A percentile compares a stretch with the other conserved stretches of the same genome.
phyloP scores from a whole-genome alignment of 768 basidiomycete species.

The Tylopilus subfusipes region DNA sequence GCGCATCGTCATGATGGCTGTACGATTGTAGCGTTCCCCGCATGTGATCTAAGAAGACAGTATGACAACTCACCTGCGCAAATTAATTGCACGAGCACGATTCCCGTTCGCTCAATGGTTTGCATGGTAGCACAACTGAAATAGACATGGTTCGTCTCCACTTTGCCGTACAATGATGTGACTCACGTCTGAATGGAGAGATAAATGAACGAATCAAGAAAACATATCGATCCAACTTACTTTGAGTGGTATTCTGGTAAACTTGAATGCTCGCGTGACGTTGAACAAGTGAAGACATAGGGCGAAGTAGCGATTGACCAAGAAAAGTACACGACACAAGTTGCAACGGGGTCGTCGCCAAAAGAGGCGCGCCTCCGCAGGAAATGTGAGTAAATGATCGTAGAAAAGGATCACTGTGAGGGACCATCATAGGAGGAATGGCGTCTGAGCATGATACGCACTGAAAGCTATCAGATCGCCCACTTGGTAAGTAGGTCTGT shows the following conservation, averaged over 20 bases:
- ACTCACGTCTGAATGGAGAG: conserved; percentile 12
- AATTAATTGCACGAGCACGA: conserved; percentile 10
- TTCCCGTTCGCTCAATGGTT: not conserved
- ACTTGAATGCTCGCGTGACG: conserved; percentile 32
- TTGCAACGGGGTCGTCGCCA: conserved; percentile 36
- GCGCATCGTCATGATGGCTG: conserved; percentile 20
- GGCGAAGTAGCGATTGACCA: conserved; percentile 41
- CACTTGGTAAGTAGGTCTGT: not conserved
- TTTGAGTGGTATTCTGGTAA: conserved; percentile 20
- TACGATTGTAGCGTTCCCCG: not conserved
- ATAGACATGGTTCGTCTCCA: not conserved
- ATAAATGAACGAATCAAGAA: not conserved
- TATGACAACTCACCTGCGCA: conserved; percentile 1
- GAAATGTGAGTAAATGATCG: conserved; percentile 46
- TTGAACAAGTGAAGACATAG: conserved; percentile 39
- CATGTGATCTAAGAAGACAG: not conserved
- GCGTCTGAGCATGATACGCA: not conserved
- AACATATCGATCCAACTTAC: not conserved
- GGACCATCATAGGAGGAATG: not conserved
- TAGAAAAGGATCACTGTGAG: conserved; percentile 35
- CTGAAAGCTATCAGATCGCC: conserved; percentile 2
- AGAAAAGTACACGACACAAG: conserved; percentile 38
- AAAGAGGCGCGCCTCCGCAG: conserved; percentile 40
- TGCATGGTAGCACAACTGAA: conserved; percentile 1
- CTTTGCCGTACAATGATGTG: not conserved